Conservation (phyloP, 805 yeast genomes). For the Kluyveromyces wickerhamii region DNA sequence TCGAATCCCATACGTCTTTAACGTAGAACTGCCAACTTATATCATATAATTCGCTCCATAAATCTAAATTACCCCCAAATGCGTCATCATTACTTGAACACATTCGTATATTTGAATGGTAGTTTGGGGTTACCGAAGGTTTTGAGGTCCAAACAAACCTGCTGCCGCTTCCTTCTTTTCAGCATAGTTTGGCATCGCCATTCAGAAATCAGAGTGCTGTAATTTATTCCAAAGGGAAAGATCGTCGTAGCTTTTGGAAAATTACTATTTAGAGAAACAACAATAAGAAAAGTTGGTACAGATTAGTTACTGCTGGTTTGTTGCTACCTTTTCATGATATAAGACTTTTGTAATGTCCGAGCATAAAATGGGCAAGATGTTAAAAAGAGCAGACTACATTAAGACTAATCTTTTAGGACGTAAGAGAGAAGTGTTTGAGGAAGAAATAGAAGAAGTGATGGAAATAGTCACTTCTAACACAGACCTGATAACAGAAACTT, state of each 20-base stretch:
- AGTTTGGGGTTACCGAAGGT: no score
- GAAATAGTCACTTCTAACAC: slow-evolving; percentile 15
- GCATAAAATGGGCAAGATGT: no score
- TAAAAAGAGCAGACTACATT: slow-evolving; percentile 11
- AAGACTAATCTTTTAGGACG: slow-evolving; percentile 18
- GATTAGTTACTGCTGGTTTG: no score
- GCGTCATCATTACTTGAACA: no score
- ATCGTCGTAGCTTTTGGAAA: not conserved
- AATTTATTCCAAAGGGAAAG: no score
- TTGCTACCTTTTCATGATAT: no score
- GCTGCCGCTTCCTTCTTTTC: not conserved
- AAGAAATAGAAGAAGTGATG: slow-evolving; percentile 9
- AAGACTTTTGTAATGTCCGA: no score
- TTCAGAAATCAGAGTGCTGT: no score
- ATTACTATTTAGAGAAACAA: not conserved
- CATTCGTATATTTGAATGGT: no score
- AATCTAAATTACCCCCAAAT: no score
- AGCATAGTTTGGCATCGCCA: slow-evolving; percentile 4
- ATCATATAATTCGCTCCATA: slow-evolving; percentile 4
- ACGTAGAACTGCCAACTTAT: slow-evolving; percentile 3
- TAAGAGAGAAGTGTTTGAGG: slow-evolving; percentile 12
- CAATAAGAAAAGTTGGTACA: not conserved
- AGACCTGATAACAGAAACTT: slow-evolving; percentile 26
- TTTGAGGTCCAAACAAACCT: not conserved
- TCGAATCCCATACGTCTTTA: slow-evolving; percentile 1